Base-by-base conservation (phyloP, 2,329 filamentous ascomycete genomes). In the Aspergillus viridinutans region DNA sequence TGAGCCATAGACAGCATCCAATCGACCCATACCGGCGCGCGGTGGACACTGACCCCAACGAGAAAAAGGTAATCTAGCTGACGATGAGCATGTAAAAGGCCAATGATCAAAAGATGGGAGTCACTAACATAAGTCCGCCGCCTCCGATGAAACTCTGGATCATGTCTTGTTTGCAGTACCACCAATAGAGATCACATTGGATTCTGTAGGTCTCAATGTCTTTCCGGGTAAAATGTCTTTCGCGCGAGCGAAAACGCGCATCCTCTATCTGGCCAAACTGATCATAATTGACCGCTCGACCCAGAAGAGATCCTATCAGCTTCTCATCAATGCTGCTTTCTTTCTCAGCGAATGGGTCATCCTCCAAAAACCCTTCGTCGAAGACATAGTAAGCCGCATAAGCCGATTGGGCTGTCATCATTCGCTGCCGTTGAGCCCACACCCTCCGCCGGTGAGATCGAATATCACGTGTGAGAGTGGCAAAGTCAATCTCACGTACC, bases 161-260 rank as follows among this genome's bases (percentile, higher is more conserved):
- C 8, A 90, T 85, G 71, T 97, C 94, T 79, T 97, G 94, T 73
- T 96, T 96, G 66, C 85, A 88, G 71, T 92, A 97, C 90, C 92
- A 97, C 92, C 93, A 99, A 69, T 89, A 95, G 4, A 97, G 76
- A 74, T 97, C 94, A 61, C 89, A 85, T 42, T 94, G 80, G 17
- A 89, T 87, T 67, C 94, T 89, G 67, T 90, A 96, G 43, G 84
- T 86, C 60, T 90, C 87, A 50, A 96, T 81, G 59, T 97, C 92
- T 59, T 78, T 78, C 17, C 71, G 68, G 9, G 75, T 74, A 29
- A 78, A 76, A 53, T 73, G 61, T 67, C 52, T 74, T 64, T 62
- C 72, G 63, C 59, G 61, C 14, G 58, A 35, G 20, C 56, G 53
- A 17, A 53, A 51, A 29, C 60, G 56, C 32, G 60, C 65, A 43